Base-by-base conservation (phyloP, 1,284 basidiomycete species). In the Xanthoconium separans region DNA sequence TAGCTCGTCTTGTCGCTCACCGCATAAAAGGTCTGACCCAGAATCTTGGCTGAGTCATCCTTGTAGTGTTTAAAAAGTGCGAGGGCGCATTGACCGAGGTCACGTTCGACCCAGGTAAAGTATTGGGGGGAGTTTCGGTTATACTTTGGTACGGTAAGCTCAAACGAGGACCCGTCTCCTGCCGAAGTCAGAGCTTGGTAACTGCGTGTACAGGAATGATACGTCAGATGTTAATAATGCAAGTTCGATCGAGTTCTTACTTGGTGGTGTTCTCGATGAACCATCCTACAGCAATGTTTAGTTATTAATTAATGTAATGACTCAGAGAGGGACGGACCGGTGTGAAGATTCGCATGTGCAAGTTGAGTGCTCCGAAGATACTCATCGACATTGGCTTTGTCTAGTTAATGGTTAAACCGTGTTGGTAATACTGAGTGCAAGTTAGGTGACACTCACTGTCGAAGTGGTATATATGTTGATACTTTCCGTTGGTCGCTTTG, bases 21-120 rank as follows among this genome's bases (percentile, higher is more conserved):
- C 15, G 55, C 70, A 18, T 62, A 58, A 51, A 68, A 70, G 1
- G 56, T 63, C 34, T 62, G 54, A 6, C 56, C 62, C 15, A 61
- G 55, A n/a, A 69, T 49, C 4, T 57, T 52, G 1, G 58, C 50
- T 13, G 58, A 55, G 3, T 59, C 44, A 27, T 56, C 42, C 41
- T 66, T 48, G 53, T 71, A 70, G 47, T 65, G 50, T 42, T 71
- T 71, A 6, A 70, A 36, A 0, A 72, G 62, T 10, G 69, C 66
- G 4, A 71, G 52, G 0, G 56, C 63, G 12, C 56, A 57, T 33
- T 63, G 52, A 15, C 65, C 66, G 1, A 72, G 47, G 51, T 71
- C 70, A 4, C 58, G 58, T 30, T 59, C 54, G 20, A 71, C 52
- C 70, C 70, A 71, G 9, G 58, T 61, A 20, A 65, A 51, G 20